These are phyloP conservation scores for Ophiostoma sp. DNA, from an alignment of 2,329 filamentous ascomycete species.

Conservation along the genomic window DNA sequence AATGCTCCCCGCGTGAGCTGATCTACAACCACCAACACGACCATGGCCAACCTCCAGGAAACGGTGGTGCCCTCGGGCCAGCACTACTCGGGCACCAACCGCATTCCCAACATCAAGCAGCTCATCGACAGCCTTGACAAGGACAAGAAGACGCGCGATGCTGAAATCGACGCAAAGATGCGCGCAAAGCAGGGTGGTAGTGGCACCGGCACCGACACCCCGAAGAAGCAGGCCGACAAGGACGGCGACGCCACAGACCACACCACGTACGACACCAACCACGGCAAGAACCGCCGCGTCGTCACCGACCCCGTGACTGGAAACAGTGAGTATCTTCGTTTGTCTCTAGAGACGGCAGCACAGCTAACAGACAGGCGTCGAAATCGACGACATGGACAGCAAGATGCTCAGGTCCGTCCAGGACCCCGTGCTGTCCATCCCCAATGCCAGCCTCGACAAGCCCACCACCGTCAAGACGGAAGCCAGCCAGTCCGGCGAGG, in stretches of 20 bases:
- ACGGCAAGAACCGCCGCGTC: conserved; percentile 52
- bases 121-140: conserved; percentile 74
- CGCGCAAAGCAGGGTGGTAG: not conserved
- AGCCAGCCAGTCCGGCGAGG: conserved; percentile 63
- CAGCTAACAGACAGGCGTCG: conserved; percentile 50
- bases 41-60: conserved; percentile 35
- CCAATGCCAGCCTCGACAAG: conserved; percentile 82
- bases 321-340: conserved; percentile 35
- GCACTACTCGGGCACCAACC: conserved; percentile 78
- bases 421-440: conserved; percentile 73
- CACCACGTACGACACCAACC: conserved; percentile 39
- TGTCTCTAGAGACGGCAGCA: not conserved
- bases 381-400: conserved; percentile 68
- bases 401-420: conserved; percentile 61
- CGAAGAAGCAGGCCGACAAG: conserved; percentile 30
- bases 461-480: conserved; percentile 67
- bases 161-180: conserved; percentile 55
- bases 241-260: conserved; percentile 41
- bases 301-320: conserved; percentile 89
- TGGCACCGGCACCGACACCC: not conserved
- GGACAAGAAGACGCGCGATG: conserved; percentile 72
- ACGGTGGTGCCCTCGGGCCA: conserved; percentile 47
- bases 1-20: not conserved
- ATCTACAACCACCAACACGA: not conserved
- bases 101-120: conserved; percentile 79